Evolutionary conservation across 225 moss, liverwort and hornwort species (phyloP).

Genomic region (Polytrichum commune): DNA sequence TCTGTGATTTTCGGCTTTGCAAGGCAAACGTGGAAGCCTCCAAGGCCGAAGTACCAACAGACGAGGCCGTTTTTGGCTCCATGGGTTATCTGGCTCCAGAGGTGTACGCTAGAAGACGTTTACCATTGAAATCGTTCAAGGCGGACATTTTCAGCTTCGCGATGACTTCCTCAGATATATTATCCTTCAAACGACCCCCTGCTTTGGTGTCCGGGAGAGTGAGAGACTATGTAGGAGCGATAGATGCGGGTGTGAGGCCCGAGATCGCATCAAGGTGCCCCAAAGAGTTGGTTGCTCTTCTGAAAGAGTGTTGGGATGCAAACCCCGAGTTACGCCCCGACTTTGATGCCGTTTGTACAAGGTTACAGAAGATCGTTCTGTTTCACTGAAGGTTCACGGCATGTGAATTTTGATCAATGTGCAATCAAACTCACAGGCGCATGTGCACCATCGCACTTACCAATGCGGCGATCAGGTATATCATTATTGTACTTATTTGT

Average conservation of each 20-base stretch:
- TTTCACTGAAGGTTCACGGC: background rate
- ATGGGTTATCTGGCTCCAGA: background rate
- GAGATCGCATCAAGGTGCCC: background rate
- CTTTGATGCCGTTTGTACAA: background rate
- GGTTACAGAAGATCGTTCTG: background rate
- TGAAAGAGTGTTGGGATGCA: background rate
- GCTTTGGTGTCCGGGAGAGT: too few relatives aligned
- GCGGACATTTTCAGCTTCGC: background rate
- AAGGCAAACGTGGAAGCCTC: background rate
- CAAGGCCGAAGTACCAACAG: background rate
- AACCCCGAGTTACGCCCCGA: background rate
- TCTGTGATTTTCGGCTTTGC: background rate
- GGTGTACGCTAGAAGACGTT: background rate
- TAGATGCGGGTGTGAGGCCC: background rate
- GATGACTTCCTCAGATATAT: slow-evolving; percentile 1
- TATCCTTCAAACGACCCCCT: background rate
- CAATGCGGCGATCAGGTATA: background rate
- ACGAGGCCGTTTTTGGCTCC: background rate
- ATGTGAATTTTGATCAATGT: background rate
- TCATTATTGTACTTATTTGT: background rate
- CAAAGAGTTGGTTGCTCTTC: background rate
- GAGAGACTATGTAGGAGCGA: fast-evolving
- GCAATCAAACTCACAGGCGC: too few relatives aligned
- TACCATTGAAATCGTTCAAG: background rate
- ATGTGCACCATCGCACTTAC: too few relatives aligned